A percentile compares a stretch with the other conserved stretches of the same genome.
phyloP scores from a whole-genome alignment of 192 early-diverging fungal genomes.

The Rhizophagus prolifer region DNA sequence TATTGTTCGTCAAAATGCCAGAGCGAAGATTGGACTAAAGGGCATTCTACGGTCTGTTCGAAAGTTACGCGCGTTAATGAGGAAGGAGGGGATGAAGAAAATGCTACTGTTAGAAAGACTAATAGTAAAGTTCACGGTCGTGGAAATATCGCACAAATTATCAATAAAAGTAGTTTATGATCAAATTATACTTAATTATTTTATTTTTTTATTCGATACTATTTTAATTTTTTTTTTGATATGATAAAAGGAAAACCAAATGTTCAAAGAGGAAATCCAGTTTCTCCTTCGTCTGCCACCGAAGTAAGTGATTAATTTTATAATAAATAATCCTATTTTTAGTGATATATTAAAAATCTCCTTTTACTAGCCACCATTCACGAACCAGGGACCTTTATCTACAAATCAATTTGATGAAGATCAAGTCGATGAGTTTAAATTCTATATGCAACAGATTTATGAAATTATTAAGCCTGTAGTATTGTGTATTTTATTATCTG shows the following conservation, averaged over 20 bases:
- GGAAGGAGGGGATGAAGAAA: background rate
- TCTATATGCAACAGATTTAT: slow-evolving; percentile 80
- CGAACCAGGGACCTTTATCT: background rate
- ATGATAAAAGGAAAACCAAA: too few relatives aligned
- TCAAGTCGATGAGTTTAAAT: slow-evolving; percentile 61
- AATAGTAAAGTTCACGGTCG: background rate
- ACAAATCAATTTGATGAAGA: background rate
- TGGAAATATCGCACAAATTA: slow-evolving; percentile 9
- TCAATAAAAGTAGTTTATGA: background rate
- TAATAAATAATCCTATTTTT: background rate
- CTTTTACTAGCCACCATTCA: background rate
- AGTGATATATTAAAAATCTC: background rate
- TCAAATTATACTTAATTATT: background rate
- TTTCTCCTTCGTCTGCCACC: background rate
- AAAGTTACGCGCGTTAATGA: background rate
- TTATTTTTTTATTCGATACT: background rate
- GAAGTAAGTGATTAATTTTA: background rate
- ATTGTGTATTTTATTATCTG: slow-evolving; percentile 69
- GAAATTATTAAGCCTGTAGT: slow-evolving; percentile 80
- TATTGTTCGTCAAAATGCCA: background rate
- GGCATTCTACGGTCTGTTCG: background rate
- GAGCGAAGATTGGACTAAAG: background rate
- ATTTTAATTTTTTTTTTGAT: background rate
- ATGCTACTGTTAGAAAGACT: background rate
- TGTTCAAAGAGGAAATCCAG: background rate